These are phyloP conservation scores for Penicillium occitanis DNA, from an alignment of 2,329 filamentous ascomycete species.

Conservation along the genomic window DNA sequence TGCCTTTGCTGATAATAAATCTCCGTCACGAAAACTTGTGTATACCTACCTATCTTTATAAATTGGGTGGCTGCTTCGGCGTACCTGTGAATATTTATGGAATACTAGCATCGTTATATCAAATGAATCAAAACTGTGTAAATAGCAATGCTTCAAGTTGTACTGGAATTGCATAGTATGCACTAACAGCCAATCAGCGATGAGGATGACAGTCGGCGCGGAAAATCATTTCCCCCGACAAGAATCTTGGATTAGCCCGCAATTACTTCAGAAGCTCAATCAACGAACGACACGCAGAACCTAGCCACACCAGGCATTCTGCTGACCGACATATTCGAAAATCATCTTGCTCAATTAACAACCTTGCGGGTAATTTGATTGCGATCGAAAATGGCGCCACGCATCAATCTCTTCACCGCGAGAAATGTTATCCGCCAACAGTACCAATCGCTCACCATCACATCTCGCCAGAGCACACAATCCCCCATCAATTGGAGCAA, in stretches of 20 bases:
- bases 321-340: neutral
- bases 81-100: neutral
- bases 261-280: neutral
- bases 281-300: neutral
- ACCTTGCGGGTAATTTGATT: neutral
- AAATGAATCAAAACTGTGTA: neutral
- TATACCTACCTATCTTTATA: neutral
- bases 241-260: constrained; percentile 20
- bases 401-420: constrained; percentile 51
- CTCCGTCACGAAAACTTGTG: neutral
- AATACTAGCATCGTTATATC: neutral
- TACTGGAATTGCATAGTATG: neutral
- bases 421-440: constrained; percentile 35
- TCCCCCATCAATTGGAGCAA: constrained; percentile 1
- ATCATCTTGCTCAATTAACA: neutral
- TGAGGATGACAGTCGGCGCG: constrained; percentile 16
- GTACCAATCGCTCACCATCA: constrained; percentile 26
- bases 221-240: constrained; percentile 28
- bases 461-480: constrained; percentile 22
- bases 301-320: constrained; percentile 6
- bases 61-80: neutral
- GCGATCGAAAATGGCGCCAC: constrained; percentile 50
- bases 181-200: neutral
- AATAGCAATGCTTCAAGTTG: neutral
- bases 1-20: neutral